Base-by-base conservation (phyloP, 208 protist species). In the Porcisia hertigi region DNA sequence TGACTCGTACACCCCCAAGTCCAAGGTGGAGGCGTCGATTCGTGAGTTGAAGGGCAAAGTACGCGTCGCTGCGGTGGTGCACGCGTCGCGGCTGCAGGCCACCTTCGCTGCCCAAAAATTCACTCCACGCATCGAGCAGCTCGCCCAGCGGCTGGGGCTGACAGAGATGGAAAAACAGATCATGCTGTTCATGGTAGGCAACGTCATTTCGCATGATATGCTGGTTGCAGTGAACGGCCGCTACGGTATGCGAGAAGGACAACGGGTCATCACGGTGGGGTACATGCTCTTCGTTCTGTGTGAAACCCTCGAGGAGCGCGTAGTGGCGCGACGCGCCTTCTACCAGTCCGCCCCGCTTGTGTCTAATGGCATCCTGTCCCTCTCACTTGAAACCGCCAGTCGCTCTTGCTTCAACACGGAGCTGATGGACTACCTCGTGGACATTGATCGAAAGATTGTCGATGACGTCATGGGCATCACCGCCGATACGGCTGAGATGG, bases 361-460 rank as follows among this genome's bases (percentile, higher is more conserved):
- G 12, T 65, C 82, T 9, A 88, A 97, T 76, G 86, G 89, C 58
- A 76, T 97, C 14, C 30, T 98, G 8, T 87, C 87, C 20, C 75
- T 97, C 11, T 86, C 81, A 14, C 73, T 95, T n/a, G 88, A 92
- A 30, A 58, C 76, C 7, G 69, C 62, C 55, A 77, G 82, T 12
- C 85, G 87, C 60, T 87, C 82, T 52, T 88, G 86, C 79, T 95
- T 96, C 80, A 97, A 97, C 83, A 95, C 91, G 73, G 94, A 98
- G 66, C 83, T 98, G 43, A 97, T 97, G 91, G 94, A 98, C 62
- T 98, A 95, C 77, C 71, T 89, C 70, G 90, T 93, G 25, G 92
- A 98, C 63, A 96, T 98, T 77, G 94, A 98, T 79, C 86, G 94
- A 41, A 96, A 95, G 80, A 98, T 98, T 70, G 89, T 98, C 5